Base-by-base conservation (phyloP, 2,329 filamentous ascomycete species). In the Hawksworthiomyces lignivorus region DNA sequence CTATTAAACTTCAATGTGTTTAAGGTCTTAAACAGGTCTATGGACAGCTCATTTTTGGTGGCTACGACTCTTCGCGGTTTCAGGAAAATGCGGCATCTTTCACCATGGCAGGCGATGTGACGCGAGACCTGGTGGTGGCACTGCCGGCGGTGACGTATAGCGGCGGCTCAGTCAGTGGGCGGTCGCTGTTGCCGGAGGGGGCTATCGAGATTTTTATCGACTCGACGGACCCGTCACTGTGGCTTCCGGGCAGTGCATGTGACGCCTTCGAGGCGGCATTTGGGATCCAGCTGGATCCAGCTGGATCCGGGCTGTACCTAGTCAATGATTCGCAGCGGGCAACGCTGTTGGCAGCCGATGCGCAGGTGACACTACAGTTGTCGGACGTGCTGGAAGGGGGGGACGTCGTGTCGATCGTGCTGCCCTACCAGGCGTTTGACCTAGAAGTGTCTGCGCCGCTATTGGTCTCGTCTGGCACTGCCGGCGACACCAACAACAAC, bases 21-120 rank as follows among this genome's bases (percentile, higher is more conserved):
- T n/a, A n/a, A 56, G 59, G 59, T 6, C 53, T 62, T 12, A 62
- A 62, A 44, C 52, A 59, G 43, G 59, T 61, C 7, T 60, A 61
- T 39, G 61, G 60, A 6, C 62, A 65, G 33, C 47, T 67, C 7
- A 61, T 64, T 11, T 59, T 67, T 31, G 61, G 58, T 12, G 65
- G 64, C 4, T 66, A 64, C 43, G 64, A 68, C 44, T 56, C 58
- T 1, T 65, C 63, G 1, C 57, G 63, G 17, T 62, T 67, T 49
- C 45, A 46, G 1, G 56, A 59, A 20, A 67, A 66, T 42, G 49
- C 58, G 7, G 60, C 61, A 14, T 58, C 57, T 5, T 60, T 65
- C 47, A 55, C 54, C 7, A 61, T 67, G 57, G 57, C 58, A 5
- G 55, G 53, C 11, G 54, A 60, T 27, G 29, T 57, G 26, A 59